These are phyloP conservation scores for Quambalaria eucalypti DNA, from an alignment of 1,284 basidiomycete genomes.

Conservation along the genomic window DNA sequence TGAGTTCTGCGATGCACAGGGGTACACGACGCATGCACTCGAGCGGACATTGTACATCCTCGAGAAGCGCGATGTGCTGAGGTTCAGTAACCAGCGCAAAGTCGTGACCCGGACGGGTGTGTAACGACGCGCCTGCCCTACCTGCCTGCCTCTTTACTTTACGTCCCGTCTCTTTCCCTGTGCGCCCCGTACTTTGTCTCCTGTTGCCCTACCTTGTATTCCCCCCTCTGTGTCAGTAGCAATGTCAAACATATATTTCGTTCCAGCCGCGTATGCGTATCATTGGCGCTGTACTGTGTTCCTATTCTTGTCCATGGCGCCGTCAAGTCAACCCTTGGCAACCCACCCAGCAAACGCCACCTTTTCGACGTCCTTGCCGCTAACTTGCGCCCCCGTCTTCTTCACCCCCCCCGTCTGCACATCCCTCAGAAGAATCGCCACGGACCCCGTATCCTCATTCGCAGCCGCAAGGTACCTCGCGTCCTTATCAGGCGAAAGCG, in stretches of 20 bases:
- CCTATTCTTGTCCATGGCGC: no score
- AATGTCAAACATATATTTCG: no score
- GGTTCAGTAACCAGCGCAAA: conserved; percentile 59
- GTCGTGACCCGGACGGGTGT: conserved; percentile 43
- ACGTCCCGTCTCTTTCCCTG: no score
- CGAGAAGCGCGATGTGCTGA: conserved; percentile 88
- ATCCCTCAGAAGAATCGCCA: conserved; percentile 22
- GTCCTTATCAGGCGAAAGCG: conserved; percentile 11
- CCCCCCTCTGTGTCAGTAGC: no score
- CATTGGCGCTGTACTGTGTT: no score
- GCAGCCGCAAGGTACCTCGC: conserved; percentile 21
- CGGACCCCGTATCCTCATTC: conserved; percentile 21
- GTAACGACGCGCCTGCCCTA: no score
- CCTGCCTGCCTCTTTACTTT: no score
- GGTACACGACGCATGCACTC: conserved; percentile 63
- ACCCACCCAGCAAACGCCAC: conserved; percentile 23
- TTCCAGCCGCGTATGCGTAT: no score
- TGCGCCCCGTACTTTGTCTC: no score
- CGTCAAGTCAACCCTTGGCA: no score
- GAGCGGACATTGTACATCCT: conserved; percentile 84
- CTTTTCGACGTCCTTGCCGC: conserved; percentile 7
- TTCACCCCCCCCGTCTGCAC: conserved; percentile 8
- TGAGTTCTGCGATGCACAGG: conserved; percentile 89
- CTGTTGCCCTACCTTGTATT: no score
- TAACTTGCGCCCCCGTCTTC: conserved; percentile 5